A percentile compares a stretch with the other conserved stretches of the same genome.
Conservation (phyloP, 139 green algal species). For the Bryopsis sp. region DNA sequence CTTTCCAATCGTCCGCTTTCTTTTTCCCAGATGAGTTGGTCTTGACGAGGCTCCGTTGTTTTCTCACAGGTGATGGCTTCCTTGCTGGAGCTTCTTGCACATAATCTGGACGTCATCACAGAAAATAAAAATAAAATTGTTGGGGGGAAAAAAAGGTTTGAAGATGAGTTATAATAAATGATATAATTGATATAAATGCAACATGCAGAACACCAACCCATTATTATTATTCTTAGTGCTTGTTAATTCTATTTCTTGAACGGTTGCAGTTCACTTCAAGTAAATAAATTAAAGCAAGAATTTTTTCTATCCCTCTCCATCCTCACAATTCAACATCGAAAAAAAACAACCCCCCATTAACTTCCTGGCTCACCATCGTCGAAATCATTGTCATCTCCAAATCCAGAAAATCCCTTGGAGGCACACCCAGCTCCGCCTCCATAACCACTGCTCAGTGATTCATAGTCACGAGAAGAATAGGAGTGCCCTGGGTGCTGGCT, state of each 20-base stretch:
- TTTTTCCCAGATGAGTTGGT: neutral
- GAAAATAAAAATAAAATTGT: neutral
- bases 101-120: neutral
- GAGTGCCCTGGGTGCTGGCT: neutral
- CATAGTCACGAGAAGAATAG: neutral
- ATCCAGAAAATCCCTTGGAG: slow-evolving; percentile 22
- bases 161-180: too few relatives aligned
- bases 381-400: slow-evolving; percentile 6
- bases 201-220: too few relatives aligned
- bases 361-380: neutral
- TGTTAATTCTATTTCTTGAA: too few relatives aligned
- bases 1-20: slow-evolving; percentile 1
- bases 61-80: neutral
- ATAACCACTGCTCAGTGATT: neutral
- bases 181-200: too few relatives aligned
- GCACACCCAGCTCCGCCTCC: neutral
- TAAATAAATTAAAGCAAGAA: too few relatives aligned
- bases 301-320: neutral
- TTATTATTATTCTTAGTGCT: too few relatives aligned
- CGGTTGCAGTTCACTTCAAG: too few relatives aligned
- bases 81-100: neutral
- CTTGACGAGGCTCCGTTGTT: neutral
- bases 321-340: too few relatives aligned
- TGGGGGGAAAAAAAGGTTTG: neutral
- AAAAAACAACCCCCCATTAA: too few relatives aligned